Evolutionary conservation across 345 rosid genomes (phyloP), one percentile per base, ranked within the genome.

Genomic region (Syzygium grande): DNA sequence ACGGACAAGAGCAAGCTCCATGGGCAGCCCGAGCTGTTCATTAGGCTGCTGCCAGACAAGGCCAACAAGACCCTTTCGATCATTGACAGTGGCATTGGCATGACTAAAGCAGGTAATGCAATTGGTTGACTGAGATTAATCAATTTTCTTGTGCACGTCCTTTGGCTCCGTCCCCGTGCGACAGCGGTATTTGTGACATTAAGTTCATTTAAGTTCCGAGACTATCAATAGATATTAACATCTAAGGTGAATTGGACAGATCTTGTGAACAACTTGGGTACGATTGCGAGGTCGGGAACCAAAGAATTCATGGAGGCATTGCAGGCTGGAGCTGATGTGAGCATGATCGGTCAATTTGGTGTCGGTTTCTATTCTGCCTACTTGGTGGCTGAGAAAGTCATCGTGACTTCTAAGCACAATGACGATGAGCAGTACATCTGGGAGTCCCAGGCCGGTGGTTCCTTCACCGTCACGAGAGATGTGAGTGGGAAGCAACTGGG

Each of bases 331-430:
- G 92, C 92, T 17, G 93, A 92, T 87, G 92, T 92, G 15, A 92
- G 93, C 86, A 92, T 92, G 93, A 92, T 92, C 51, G 93, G 93
- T 22, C 93, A 92, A 87, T 92, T 92, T 73, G 93, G 93, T 59
- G 93, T 92, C 4, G 93, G 93, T 29, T 92, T 92, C 90, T 92
- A 92, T 73, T 92, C 92, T 30, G 92, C 93, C 3, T 92, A 92
- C 53, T 91, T 92, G 13, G 93, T 92, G 16, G 93, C 92, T 1
- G 93, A 92, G 88, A 92, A 87, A 86, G 93, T 92, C 17, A 85
- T 92, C 12, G 92, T 92, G 52, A 92, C 92, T 30, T 83, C 92
- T 16, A 92, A 91, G 80, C 92, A 92, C 86, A 92, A 92, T 86
- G 92, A 92, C 5, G 93, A 92, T 46, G 92, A 90, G 54, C 93